Base-by-base conservation (phyloP, 163 green algal genomes). In the Prototheca wickerhamii region DNA sequence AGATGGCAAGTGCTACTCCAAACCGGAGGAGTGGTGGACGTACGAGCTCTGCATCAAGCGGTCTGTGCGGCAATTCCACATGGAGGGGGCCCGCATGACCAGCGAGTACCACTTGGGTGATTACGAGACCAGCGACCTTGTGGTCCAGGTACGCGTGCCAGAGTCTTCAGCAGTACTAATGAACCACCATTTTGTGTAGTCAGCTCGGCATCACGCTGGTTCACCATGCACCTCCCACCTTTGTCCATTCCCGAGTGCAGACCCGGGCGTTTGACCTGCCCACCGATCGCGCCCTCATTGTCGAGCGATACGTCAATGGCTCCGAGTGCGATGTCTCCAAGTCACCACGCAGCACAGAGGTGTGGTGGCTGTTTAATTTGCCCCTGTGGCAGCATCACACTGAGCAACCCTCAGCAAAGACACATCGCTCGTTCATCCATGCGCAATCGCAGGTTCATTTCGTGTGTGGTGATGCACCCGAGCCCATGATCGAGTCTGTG, bases 1-100 rank as follows among this genome's bases (percentile, higher is more conserved):
- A 84, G 80, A 42, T 23, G 62, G 68, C 3, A 51, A 75, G 46
- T 94, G 87, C 60, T 44, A 83, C n/a, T 89, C 89, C 58, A 70
- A 74, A 0, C 43, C 86, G 8, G 88, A 95, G 53, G 89, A 85
- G 18, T 86, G 87, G 71, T 97, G 90, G 89, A 92, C 84, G 18
- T 97, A 95, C 65, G 87, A 96, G 79, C 52, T 93, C 33, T 97
- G 89, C 79, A 87, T 90, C 72, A 78, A 82, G 59, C 86, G 88
- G 66, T 65, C 84, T 8, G 71, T 88, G 35, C 71, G 82, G 28
- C 90, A 97, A 65, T 93, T 86, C 53, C 79, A 93, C 52, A 77
- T 87, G 63, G 78, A 84, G 34, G 43, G 60, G 4, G 59, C 55
- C 56, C 78, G 64, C 61, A 40, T 74, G 15, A 70, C 59, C 21